Base-by-base conservation (phyloP, 345 rosid genomes). In the Hirschfeldia incana region DNA sequence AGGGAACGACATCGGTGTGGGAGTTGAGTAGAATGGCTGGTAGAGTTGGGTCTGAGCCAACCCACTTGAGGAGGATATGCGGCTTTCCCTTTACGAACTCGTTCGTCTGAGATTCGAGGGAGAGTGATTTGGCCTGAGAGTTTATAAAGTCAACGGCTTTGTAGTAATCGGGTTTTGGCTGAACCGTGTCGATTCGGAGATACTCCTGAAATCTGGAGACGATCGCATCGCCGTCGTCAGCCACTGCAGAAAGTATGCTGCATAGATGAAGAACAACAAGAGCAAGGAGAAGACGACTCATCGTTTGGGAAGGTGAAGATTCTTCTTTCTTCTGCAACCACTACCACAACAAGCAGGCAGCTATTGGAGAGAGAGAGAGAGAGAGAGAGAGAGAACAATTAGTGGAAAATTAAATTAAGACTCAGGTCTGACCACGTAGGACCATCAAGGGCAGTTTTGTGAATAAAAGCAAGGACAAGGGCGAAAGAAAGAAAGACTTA, bases 1-100 rank as follows among this genome's bases (percentile, higher is more conserved):
- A 87, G 0, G 99, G 97, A 67, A 93, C 97, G 28, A 93, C 97
- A 78, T 95, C 99, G 37, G 99, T 91, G 91, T 95, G 99, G 46
- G 99, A 95, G 81, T 93, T 82, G 75, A 93, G 92, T 71, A 95
- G 89, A 65, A 95, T 32, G 17, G 96, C 88, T 34, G 97, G 98
- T 28, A 95, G 87, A 9, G 75, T 49, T 0, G 89, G 89, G 71
- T 85, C 67, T 27, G 93, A 88, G 58, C 99, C 99, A 2, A 74
- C 77, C 97, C 97, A 91, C 33, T 91, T 86, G 81, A 95, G 88
- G 76, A 95, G 86, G 46, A 95, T 69, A 53, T 90, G 77, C 0
- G 98, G 98, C 80, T 93, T 95, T 3, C 87, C 87, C 21, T 75
- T 36, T 16, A 85, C 96, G 76, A 90, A 82, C 62, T 93, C 96